Evolutionary conservation across 306 rosid genomes (phyloP).

Genomic region (Pyrus bretschneideri): DNA sequence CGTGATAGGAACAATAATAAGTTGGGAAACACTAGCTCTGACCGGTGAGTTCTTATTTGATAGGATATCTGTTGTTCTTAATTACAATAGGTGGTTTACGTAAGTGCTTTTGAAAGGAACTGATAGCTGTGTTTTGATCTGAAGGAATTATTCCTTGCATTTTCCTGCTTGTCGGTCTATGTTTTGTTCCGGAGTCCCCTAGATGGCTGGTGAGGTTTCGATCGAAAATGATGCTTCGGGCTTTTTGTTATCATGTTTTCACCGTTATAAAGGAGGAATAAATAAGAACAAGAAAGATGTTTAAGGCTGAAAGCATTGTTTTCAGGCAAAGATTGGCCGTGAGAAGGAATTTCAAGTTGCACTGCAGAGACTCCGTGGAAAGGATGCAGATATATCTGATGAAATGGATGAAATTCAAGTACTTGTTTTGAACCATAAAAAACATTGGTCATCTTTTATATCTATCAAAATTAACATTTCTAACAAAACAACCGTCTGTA

Average conservation of each 20-base stretch:
- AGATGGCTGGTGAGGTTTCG: constrained; percentile 42
- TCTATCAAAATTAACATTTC: background rate
- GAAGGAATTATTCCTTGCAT: constrained; percentile 67
- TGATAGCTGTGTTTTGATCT: constrained; percentile 18
- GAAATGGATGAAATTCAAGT: constrained; percentile 26
- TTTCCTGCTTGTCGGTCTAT: constrained; percentile 35
- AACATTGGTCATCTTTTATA: background rate
- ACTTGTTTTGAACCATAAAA: background rate
- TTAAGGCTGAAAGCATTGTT: background rate
- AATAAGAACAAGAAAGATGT: background rate
- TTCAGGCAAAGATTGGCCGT: constrained; percentile 39
- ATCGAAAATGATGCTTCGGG: background rate
- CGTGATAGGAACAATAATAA: constrained; percentile 43
- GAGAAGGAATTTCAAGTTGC: constrained; percentile 35
- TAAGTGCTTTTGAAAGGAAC: background rate
- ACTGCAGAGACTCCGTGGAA: constrained; percentile 29
- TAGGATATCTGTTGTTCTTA: background rate
- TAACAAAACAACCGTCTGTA: background rate
- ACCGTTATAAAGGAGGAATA: background rate
- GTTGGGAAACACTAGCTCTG: constrained; percentile 36
- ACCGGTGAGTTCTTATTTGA: constrained; percentile 18
- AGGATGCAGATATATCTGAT: constrained; percentile 28
- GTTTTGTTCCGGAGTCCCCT: constrained; percentile 40
- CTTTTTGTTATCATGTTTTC: background rate
- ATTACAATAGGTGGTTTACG: background rate